Evolutionary conservation across 805 yeast species (phyloP).

Genomic region (Metschnikowia borealis): DNA sequence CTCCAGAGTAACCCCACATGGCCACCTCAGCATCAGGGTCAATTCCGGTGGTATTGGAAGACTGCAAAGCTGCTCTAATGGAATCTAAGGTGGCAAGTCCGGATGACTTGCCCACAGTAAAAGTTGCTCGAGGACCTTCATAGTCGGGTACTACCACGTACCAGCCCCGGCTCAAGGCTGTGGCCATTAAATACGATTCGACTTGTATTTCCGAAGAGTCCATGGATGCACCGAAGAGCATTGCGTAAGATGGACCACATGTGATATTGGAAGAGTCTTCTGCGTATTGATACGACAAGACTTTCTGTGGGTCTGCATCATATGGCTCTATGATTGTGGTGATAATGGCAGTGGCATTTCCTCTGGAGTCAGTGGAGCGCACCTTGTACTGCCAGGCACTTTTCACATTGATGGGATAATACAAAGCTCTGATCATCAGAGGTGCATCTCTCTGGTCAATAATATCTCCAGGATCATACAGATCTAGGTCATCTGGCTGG

Average conservation of each 20-base stretch:
- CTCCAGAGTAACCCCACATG: constrained; percentile 40
- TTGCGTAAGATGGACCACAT: constrained; percentile 22
- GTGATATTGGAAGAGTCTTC: constrained; percentile 20
- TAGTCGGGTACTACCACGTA: constrained; percentile 33
- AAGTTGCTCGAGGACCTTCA: constrained; percentile 31
- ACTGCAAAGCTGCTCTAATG: constrained; percentile 25
- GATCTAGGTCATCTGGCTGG: constrained; percentile 3
- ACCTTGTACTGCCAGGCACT: constrained; percentile 21
- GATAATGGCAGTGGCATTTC: constrained; percentile 20
- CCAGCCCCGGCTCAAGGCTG: constrained; percentile 26
- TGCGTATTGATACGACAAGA: constrained; percentile 21
- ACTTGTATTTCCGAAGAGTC: constrained; percentile 17
- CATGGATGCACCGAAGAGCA: constrained; percentile 13
- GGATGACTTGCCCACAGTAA: constrained; percentile 30
- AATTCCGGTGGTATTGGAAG: constrained; percentile 20
- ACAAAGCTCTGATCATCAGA: constrained; percentile 4
- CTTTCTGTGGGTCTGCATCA: constrained; percentile 17
- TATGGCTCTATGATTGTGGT: constrained; percentile 21
- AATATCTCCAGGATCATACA: constrained; percentile 5
- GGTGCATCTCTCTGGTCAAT: constrained; percentile 5
- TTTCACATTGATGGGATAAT: constrained; percentile 8
- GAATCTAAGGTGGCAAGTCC: constrained; percentile 32
- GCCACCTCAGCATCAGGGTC: constrained; percentile 17
- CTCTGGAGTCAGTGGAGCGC: constrained; percentile 21
- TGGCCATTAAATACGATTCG: constrained; percentile 14